Conservation (phyloP, 768 basidiomycete genomes). For the Leccinum longicurvipes region DNA sequence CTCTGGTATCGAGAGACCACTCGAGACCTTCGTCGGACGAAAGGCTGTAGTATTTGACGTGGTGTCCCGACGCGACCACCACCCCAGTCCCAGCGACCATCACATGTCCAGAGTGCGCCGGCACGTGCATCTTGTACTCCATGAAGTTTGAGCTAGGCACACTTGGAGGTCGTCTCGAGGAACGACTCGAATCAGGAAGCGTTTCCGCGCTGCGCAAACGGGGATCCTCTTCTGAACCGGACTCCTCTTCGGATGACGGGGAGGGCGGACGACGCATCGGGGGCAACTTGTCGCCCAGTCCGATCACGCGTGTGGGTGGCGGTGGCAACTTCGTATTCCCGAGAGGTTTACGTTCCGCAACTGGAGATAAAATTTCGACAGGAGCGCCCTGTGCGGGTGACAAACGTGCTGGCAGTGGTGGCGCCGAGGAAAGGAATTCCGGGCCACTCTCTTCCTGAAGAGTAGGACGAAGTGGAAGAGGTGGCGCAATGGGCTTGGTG, state of each 20-base stretch:
- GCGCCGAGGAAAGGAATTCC: conserved; percentile 11
- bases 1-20: conserved; percentile 57
- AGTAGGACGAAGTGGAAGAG: conserved; percentile 40
- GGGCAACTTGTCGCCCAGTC: conserved; percentile 65
- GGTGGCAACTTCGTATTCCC: conserved; percentile 51
- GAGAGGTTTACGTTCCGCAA: conserved; percentile 25
- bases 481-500: conserved; percentile 27
- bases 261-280: conserved; percentile 48
- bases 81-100: conserved; percentile 56
- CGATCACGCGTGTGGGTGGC: conserved; percentile 74
- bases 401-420: conserved; percentile 39
- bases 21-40: conserved; percentile 43
- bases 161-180: conserved; percentile 53
- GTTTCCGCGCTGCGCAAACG: conserved; percentile 44
- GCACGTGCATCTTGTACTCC: conserved; percentile 52
- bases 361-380: conserved; percentile 21
- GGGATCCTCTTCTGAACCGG: conserved; percentile 58
- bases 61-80: conserved; percentile 55
- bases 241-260: conserved; percentile 50
- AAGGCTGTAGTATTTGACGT: conserved; percentile 64
- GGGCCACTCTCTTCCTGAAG: conserved; percentile 7
- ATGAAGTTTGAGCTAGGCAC: conserved; percentile 32
- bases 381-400: background rate
- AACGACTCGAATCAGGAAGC: conserved; percentile 66
- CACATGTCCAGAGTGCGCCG: conserved; percentile 51